phyloP scores from a whole-genome alignment of 2,329 filamentous ascomycete species.

The Hyphodiscus sp. region DNA sequence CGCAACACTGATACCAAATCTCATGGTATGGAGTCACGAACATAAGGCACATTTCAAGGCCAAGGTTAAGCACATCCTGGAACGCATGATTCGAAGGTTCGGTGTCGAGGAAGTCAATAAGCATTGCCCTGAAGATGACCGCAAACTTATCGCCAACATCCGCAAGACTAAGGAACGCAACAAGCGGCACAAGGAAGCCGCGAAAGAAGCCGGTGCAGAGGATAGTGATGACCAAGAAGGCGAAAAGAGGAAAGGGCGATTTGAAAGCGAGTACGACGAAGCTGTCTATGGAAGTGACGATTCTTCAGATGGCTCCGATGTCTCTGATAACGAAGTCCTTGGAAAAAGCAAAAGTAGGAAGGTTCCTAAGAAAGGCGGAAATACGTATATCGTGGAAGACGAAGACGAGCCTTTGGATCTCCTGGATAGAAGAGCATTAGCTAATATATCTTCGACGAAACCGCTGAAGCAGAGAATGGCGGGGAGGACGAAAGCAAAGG shows the following conservation, averaged over 20 bases:
- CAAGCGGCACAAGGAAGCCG: conserved; percentile 79
- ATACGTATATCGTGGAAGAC: conserved; percentile 86
- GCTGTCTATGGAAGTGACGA: conserved; percentile 65
- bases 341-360: conserved; percentile 35
- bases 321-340: conserved; percentile 53
- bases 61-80: conserved; percentile 97
- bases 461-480: conserved; percentile 56
- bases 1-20: conserved; percentile 71
- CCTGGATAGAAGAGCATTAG: conserved; percentile 79
- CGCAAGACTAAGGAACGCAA: conserved; percentile 88
- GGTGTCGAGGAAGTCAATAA: conserved; percentile 75
- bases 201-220: conserved; percentile 49
- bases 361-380: conserved; percentile 51
- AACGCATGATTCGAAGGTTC: conserved; percentile 88
- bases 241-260: conserved; percentile 51
- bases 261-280: conserved; percentile 91
- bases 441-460: conserved; percentile 88
- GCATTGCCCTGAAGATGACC: conserved; percentile 76
- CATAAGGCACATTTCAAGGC: conserved; percentile 96
- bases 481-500: conserved; percentile 52
- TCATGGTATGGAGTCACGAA: conserved; percentile 95
- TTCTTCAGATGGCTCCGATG: conserved; percentile 54
- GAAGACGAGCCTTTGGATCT: conserved; percentile 94
- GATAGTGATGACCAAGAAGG: conserved; percentile 50
- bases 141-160: conserved; percentile 88